Conservation (phyloP, 805 yeast species). For the Ogataea minuta region DNA sequence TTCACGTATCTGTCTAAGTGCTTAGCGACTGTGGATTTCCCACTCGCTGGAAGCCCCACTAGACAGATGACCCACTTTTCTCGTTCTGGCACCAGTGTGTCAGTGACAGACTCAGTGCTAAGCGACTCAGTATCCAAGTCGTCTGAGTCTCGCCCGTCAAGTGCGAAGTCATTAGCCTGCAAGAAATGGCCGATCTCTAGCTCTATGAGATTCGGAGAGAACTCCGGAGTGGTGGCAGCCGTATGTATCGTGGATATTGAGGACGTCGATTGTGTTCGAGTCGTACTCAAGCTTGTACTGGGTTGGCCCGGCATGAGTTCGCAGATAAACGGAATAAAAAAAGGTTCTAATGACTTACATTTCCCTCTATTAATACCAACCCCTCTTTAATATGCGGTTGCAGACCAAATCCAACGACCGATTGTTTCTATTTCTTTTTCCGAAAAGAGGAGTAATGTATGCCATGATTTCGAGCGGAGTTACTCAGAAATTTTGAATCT, state of each 20-base stretch:
- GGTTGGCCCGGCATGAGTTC: constrained; percentile 18
- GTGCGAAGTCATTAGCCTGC: constrained; percentile 23
- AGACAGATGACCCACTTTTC: constrained; percentile 34
- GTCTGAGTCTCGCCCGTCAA: constrained; percentile 20
- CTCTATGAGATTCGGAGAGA: constrained; percentile 30
- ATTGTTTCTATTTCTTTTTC: constrained; percentile 5
- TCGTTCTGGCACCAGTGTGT: constrained; percentile 7
- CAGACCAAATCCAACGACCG: background rate
- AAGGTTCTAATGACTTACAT: constrained; percentile 1
- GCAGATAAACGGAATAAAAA: too few species aligned
- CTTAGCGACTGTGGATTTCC: constrained; percentile 58
- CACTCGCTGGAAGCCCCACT: constrained; percentile 94
- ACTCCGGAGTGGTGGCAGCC: constrained; percentile 31
- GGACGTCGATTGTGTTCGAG: constrained; percentile 23
- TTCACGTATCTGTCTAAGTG: constrained; percentile 28
- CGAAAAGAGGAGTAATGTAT: constrained; percentile 12
- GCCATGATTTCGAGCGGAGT: constrained; percentile 11
- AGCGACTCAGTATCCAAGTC: constrained; percentile 11
- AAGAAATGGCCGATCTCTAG: constrained; percentile 31
- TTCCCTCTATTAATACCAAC: background rate
- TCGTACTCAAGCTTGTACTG: constrained; percentile 11
- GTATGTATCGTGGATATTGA: constrained; percentile 24
- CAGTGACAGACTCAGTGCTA: constrained; percentile 8
- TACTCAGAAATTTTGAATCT: constrained; percentile 1
- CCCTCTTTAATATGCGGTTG: constrained; percentile 1